Evolutionary conservation across 2,329 filamentous ascomycete species (phyloP).

Genomic region (Aaosphaeria arxii): DNA sequence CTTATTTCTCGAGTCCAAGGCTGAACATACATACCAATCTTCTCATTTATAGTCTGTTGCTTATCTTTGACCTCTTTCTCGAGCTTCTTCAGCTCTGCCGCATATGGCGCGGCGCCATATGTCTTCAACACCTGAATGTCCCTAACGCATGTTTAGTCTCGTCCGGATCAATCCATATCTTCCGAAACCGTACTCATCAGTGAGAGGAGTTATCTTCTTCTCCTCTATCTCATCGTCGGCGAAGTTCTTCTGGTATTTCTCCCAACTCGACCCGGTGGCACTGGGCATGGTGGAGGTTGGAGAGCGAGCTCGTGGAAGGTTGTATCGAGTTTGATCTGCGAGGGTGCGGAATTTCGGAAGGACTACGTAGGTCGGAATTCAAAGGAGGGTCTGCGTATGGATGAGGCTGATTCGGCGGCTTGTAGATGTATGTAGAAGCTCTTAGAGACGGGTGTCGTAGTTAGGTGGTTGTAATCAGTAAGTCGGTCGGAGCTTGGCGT

Average conservation of each 20-base stretch:
- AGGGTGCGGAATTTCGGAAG: constrained; percentile 1
- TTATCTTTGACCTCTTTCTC: constrained; percentile 99
- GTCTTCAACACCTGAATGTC: constrained; percentile 99
- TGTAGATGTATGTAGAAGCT: constrained; percentile 2
- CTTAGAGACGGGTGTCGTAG: background rate
- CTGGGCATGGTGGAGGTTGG: constrained; percentile 67
- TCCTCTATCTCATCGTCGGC: constrained; percentile 96
- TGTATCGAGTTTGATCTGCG: constrained; percentile 1
- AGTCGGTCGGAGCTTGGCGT: constrained; percentile 12
- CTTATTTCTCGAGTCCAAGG: background rate
- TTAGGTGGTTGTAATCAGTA: constrained; percentile 11
- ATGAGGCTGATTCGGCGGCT: constrained; percentile 1
- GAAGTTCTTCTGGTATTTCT: constrained; percentile 98
- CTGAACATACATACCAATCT: constrained; percentile 63
- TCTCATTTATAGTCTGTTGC: constrained; percentile 96
- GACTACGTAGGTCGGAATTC: too few relatives aligned
- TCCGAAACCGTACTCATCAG: constrained; percentile 74
- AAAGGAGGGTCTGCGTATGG: background rate
- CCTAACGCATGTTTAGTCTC: constrained; percentile 52
- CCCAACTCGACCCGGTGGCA: constrained; percentile 91
- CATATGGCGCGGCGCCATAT: constrained; percentile 95
- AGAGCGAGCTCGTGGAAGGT: background rate
- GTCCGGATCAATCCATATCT: background rate
- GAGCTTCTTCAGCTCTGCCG: constrained; percentile 88
- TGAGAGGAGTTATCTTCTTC: constrained; percentile 98